phyloP scores from a whole-genome alignment of 2,329 filamentous ascomycete genomes.

The Raffaelea ambrosiae region DNA sequence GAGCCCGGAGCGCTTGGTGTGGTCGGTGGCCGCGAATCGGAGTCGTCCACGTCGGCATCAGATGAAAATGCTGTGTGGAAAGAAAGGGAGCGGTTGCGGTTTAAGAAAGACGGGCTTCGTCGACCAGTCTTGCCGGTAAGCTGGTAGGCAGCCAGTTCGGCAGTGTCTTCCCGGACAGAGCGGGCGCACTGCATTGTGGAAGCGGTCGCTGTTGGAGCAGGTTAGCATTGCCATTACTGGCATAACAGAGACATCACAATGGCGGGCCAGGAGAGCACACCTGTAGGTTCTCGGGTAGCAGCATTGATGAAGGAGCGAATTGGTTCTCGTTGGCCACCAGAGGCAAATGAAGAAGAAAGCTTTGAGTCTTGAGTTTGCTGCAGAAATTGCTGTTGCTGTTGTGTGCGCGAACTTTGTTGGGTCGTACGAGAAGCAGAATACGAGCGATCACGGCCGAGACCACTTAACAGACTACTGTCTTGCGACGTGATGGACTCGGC shows the following conservation, averaged over 20 bases:
- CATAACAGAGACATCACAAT: not conserved
- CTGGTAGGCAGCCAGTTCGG: constrained; percentile 76
- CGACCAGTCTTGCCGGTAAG: constrained; percentile 53
- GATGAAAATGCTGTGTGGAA: constrained; percentile 17
- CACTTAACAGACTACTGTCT: constrained; percentile 9
- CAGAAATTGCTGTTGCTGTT: constrained; percentile 16
- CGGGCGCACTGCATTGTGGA: constrained; percentile 67
- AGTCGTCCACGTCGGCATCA: constrained; percentile 19
- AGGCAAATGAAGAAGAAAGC: constrained; percentile 32
- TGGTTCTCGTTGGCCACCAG: constrained; percentile 48
- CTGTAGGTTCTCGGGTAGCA: constrained; percentile 49
- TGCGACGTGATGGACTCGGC: constrained; percentile 23
- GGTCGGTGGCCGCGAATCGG: not conserved
- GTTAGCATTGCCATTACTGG: not conserved
- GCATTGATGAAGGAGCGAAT: constrained; percentile 65
- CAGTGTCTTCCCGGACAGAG: constrained; percentile 77
- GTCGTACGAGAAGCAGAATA: constrained; percentile 11
- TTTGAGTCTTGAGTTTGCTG: not conserved
- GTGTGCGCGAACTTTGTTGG: constrained; percentile 5
- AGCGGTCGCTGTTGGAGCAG: constrained; percentile 46
- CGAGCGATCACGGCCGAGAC: constrained; percentile 13
- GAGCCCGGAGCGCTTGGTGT: constrained; percentile 21
- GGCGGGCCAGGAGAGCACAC: constrained; percentile 28
- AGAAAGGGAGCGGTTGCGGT: constrained; percentile 26
- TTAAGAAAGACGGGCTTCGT: constrained; percentile 37